phyloP scores from a whole-genome alignment of 2,329 filamentous ascomycete genomes.

The Mycosphaerella arachidis region DNA sequence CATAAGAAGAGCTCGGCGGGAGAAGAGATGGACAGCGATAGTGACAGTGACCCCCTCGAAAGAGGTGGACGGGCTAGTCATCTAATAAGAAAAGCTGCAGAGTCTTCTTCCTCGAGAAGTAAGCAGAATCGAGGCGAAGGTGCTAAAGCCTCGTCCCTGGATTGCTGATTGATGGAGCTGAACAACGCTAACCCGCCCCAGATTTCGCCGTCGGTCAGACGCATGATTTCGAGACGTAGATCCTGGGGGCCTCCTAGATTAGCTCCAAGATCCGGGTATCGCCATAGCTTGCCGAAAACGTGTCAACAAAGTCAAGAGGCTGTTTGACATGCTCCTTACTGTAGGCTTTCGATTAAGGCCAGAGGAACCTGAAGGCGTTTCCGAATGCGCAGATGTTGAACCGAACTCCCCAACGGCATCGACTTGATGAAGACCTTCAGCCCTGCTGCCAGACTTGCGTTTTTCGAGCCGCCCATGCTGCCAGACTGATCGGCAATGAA shows the following conservation, averaged over 20 bases:
- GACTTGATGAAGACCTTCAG: slow-evolving; percentile 63
- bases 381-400: slow-evolving; percentile 72
- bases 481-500: slow-evolving; percentile 70
- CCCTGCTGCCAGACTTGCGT: slow-evolving; percentile 51
- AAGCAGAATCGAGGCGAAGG: too few species aligned
- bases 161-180: slow-evolving; percentile 43
- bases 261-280: slow-evolving; percentile 52
- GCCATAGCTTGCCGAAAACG: slow-evolving; percentile 46
- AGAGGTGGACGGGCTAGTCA: too few species aligned
- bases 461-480: slow-evolving; percentile 54
- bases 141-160: slow-evolving; percentile 37
- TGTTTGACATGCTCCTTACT: slow-evolving; percentile 42
- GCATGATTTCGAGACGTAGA: slow-evolving; percentile 49
- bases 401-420: slow-evolving; percentile 56
- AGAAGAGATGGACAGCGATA: too few species aligned
- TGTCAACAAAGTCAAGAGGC: slow-evolving; percentile 42
- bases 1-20: too few species aligned
- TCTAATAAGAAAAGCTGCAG: too few species aligned
- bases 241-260: slow-evolving; percentile 44
- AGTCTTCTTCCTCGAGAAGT: too few species aligned
- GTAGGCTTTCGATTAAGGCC: slow-evolving; percentile 46
- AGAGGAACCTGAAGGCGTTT: slow-evolving; percentile 43
- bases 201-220: slow-evolving; percentile 55
- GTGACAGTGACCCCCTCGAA: too few species aligned
- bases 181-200: slow-evolving; percentile 49